Conservation (phyloP, 345 rosid species). For the Schrenkiella parvula region DNA sequence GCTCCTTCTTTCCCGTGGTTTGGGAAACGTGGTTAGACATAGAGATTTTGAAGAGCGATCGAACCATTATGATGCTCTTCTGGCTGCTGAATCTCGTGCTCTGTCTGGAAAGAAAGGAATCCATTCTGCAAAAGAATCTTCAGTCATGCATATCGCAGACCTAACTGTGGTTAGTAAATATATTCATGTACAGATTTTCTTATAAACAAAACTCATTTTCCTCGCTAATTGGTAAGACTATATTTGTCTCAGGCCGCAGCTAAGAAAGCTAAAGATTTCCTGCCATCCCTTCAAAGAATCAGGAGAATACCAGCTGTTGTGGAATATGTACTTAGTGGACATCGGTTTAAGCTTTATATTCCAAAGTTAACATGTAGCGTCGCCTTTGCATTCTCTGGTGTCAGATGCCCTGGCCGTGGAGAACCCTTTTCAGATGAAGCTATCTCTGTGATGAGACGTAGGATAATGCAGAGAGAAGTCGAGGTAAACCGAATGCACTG, state of each 20-base stretch:
- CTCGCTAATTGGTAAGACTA: neutral
- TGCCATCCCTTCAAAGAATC: conserved; percentile 73
- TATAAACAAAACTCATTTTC: neutral
- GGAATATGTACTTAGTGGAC: conserved; percentile 97
- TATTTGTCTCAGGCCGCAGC: conserved; percentile 55
- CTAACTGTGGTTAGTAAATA: conserved; percentile 55
- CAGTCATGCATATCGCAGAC: conserved; percentile 76
- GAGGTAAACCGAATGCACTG: conserved; percentile 48
- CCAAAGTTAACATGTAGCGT: conserved; percentile 92
- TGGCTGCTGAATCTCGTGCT: conserved; percentile 93
- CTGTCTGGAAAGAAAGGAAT: conserved; percentile 66
- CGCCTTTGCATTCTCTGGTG: conserved; percentile 96
- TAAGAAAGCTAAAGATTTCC: conserved; percentile 86
- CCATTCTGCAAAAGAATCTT: conserved; percentile 77
- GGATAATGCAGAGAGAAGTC: conserved; percentile 94
- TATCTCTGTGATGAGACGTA: conserved; percentile 83
- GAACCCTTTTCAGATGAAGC: conserved; percentile 95
- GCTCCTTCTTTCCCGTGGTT: conserved; percentile 73
- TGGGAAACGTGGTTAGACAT: conserved; percentile 72
- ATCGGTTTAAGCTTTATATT: conserved; percentile 88
- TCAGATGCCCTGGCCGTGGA: conserved; percentile 93
- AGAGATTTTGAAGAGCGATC: conserved; percentile 98
- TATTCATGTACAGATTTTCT: neutral
- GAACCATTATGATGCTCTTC: conserved; percentile 83
- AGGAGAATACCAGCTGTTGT: conserved; percentile 82